A percentile compares a stretch with the other conserved stretches of the same genome.
phyloP scores from a whole-genome alignment of 768 basidiomycete genomes.

The Tephrocybe rancida region DNA sequence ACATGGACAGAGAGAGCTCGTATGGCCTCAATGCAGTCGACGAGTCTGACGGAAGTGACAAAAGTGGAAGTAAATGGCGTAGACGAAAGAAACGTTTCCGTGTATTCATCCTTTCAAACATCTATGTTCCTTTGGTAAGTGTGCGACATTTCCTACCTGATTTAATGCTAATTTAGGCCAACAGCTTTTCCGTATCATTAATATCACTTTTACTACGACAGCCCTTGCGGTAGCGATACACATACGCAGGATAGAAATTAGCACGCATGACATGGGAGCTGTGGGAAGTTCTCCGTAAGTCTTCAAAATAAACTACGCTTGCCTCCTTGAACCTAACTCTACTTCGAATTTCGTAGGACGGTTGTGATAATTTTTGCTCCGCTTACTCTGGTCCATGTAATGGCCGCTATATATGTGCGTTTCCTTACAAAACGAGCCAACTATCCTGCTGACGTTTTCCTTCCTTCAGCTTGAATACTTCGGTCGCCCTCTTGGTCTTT shows the following conservation, averaged over 20 bases:
- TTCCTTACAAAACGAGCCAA: neutral
- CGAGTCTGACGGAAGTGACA: slow-evolving; percentile 24
- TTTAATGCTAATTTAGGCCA: slow-evolving; percentile 7
- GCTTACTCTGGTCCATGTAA: slow-evolving; percentile 81
- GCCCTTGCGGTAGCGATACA: slow-evolving; percentile 80
- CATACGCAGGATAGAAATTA: slow-evolving; percentile 63
- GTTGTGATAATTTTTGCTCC: slow-evolving; percentile 88
- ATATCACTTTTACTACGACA: slow-evolving; percentile 79
- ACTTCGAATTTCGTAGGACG: slow-evolving; percentile 43
- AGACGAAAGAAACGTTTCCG: slow-evolving; percentile 52
- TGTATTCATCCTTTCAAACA: slow-evolving; percentile 69
- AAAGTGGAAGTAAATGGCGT: slow-evolving; percentile 31
- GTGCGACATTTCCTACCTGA: neutral
- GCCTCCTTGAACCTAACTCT: neutral
- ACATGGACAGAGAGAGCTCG: slow-evolving; percentile 24
- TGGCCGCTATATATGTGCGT: slow-evolving; percentile 83
- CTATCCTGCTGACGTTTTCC: slow-evolving; percentile 4
- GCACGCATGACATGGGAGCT: slow-evolving; percentile 58
- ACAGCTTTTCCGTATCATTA: slow-evolving; percentile 83
- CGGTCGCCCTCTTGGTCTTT: slow-evolving; percentile 88
- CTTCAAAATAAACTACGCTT: neutral
- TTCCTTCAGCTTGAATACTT: slow-evolving; percentile 83
- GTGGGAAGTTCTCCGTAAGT: slow-evolving; percentile 84
- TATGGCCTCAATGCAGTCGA: slow-evolving; percentile 29
- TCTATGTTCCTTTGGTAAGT: slow-evolving; percentile 80